phyloP scores from a whole-genome alignment of 192 early-diverging fungal genomes.

The Paraglomus brasilianum region DNA sequence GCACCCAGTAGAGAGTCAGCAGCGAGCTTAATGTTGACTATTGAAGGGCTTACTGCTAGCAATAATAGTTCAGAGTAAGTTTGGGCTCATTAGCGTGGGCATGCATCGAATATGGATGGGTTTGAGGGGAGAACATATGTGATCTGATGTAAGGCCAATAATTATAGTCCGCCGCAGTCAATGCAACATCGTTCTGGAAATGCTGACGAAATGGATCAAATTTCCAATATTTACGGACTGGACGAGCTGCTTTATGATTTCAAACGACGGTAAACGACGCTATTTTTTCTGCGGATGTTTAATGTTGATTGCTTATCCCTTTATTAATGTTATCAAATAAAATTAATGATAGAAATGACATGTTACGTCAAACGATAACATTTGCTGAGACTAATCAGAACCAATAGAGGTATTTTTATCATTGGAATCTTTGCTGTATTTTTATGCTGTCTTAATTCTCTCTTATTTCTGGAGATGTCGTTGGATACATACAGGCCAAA shows the following conservation, averaged over 20 bases:
- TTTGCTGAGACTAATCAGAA: too few relatives aligned
- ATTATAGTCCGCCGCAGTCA: neutral
- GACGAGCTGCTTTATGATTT: slow-evolving; percentile 36
- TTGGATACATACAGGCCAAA: too few relatives aligned
- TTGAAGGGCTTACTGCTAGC: slow-evolving; percentile 38
- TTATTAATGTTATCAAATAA: too few relatives aligned
- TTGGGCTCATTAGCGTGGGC: neutral
- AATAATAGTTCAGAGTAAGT: slow-evolving; percentile 31
- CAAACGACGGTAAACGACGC: slow-evolving; percentile 31
- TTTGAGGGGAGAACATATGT: too few relatives aligned
- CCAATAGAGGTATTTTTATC: too few relatives aligned
- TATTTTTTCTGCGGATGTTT: neutral
- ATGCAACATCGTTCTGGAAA: neutral
- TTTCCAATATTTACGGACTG: slow-evolving; percentile 30
- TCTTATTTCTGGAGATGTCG: too few relatives aligned
- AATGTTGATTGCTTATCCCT: neutral
- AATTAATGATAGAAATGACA: too few relatives aligned
- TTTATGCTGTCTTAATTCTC: too few relatives aligned
- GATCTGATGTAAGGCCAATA: too few relatives aligned
- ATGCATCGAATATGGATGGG: neutral
- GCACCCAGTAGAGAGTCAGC: slow-evolving; percentile 22
- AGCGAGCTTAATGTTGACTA: slow-evolving; percentile 32
- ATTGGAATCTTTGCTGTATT: too few relatives aligned
- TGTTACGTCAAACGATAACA: too few relatives aligned
- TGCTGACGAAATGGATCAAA: slow-evolving; percentile 23